phyloP scores from a whole-genome alignment of 1,284 basidiomycete species.

The Microbotryum scabiosae region DNA sequence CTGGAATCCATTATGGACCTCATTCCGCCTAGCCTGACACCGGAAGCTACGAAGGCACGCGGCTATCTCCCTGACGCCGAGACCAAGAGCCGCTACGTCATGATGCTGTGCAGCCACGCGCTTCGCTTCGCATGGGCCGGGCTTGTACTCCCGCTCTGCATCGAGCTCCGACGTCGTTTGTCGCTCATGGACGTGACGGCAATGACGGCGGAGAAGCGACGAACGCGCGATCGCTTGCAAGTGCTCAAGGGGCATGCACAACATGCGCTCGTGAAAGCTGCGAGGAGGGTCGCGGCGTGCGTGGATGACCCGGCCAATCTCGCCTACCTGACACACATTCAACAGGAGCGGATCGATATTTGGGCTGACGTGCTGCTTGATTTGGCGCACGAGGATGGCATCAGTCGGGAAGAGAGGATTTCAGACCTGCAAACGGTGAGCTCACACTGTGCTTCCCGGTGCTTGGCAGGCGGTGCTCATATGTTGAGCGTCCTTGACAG shows the following conservation, averaged over 20 bases:
- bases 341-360: constrained; percentile 17
- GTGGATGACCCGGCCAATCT: constrained; percentile 21
- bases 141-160: constrained; percentile 18
- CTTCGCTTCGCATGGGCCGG: constrained; percentile 22
- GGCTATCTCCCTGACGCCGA: constrained; percentile 14
- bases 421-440: constrained; percentile 2
- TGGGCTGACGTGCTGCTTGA: constrained; percentile 19
- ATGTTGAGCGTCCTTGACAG: background rate
- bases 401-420: constrained; percentile 13
- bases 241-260: constrained; percentile 13
- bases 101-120: constrained; percentile 2
- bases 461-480: background rate
- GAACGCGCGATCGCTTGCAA: constrained; percentile 13
- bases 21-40: constrained; percentile 20
- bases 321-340: constrained; percentile 18
- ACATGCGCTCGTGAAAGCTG: constrained; percentile 15
- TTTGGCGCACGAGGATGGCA: constrained; percentile 16
- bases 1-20: constrained; percentile 19
- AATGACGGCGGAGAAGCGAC: constrained; percentile 3
- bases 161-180: constrained; percentile 14
- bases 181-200: constrained; percentile 1
- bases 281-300: constrained; percentile 22
- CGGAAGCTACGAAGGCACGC: constrained; percentile 20
- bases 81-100: constrained; percentile 5
- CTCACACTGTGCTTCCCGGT: constrained; percentile 3